A percentile compares a stretch with the other conserved stretches of the same genome.
These are phyloP conservation scores for Tuber calosporum DNA, from an alignment of 495 filamentous ascomycete genomes.

Conservation along the genomic window DNA sequence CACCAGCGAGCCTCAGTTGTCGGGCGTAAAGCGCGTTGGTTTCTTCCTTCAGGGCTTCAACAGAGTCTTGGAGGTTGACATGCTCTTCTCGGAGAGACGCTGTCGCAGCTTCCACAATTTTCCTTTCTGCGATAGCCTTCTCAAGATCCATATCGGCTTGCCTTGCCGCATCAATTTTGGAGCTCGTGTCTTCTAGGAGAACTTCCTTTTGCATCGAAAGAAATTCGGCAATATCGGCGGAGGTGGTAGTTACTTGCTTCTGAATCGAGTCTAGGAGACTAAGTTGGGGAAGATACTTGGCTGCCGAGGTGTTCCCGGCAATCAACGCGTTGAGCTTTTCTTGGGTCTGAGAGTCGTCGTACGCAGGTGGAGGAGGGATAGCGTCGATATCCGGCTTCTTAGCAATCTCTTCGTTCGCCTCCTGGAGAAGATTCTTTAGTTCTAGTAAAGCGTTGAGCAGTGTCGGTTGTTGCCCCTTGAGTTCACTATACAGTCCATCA, in stretches of 20 bases:
- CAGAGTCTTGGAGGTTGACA: slow-evolving; percentile 53
- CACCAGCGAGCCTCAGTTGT: slow-evolving; percentile 68
- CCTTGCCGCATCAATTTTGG: slow-evolving; percentile 70
- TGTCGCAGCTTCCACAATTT: slow-evolving; percentile 68
- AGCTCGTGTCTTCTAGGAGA: slow-evolving; percentile 69
- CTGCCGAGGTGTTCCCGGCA: slow-evolving; percentile 54
- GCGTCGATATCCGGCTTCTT: slow-evolving; percentile 36
- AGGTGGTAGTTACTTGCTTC: slow-evolving; percentile 76
- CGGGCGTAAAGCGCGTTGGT: slow-evolving; percentile 64
- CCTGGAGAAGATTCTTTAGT: slow-evolving; percentile 42
- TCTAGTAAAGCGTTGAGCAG: slow-evolving; percentile 41
- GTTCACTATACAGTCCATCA: slow-evolving; percentile 36
- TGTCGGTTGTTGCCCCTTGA: slow-evolving; percentile 38
- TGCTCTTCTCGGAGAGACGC: slow-evolving; percentile 59
- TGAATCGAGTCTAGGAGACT: slow-evolving; percentile 84
- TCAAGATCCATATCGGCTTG: slow-evolving; percentile 76
- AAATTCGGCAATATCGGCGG: slow-evolving; percentile 78
- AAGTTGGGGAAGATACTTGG: slow-evolving; percentile 54
- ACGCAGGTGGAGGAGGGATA: slow-evolving; percentile 43
- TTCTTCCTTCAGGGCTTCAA: slow-evolving; percentile 55
- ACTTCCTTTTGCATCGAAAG: slow-evolving; percentile 69
- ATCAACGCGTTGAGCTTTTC: slow-evolving; percentile 82
- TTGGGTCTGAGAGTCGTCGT: slow-evolving; percentile 65
- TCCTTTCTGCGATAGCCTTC: slow-evolving; percentile 65
- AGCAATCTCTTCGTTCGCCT: slow-evolving; percentile 33